A percentile compares a stretch with the other conserved stretches of the same genome.
Conservation (phyloP, 257 asterid genomes). For the Phtheirospermum japonicum region DNA sequence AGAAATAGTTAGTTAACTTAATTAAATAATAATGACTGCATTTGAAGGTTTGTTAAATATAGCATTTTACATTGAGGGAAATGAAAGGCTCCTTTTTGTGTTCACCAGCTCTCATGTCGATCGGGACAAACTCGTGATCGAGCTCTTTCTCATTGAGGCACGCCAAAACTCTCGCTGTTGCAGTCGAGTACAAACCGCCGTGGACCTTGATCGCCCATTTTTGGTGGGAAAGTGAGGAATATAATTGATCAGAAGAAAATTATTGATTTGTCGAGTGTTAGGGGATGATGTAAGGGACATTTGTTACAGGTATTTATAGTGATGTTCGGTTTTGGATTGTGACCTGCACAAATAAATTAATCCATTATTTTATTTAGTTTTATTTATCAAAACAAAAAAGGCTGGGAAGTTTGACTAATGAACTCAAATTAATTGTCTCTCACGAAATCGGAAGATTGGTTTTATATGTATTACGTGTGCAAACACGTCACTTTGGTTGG, state of each 20-base stretch:
- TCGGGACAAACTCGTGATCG: slow-evolving; percentile 38
- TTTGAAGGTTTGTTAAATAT: too few species aligned
- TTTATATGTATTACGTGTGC: too few species aligned
- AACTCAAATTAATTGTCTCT: too few species aligned
- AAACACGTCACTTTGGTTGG: too few species aligned
- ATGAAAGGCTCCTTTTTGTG: slow-evolving; percentile 56
- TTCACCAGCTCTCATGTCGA: slow-evolving; percentile 39
- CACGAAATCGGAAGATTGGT: too few species aligned
- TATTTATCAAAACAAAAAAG: too few species aligned
- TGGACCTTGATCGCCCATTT: slow-evolving; percentile 56
- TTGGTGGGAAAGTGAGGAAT: neutral
- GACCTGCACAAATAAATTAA: too few species aligned
- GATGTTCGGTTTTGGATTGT: neutral
- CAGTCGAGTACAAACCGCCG: slow-evolving; percentile 37
- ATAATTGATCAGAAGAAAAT: neutral
- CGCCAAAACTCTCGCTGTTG: slow-evolving; percentile 41
- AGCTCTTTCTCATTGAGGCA: slow-evolving; percentile 47
- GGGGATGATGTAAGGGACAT: neutral
- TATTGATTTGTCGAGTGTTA: neutral
- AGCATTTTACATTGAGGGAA: slow-evolving; percentile 49
- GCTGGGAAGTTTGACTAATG: too few species aligned
- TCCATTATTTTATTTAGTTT: too few species aligned
- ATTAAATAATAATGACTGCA: too few species aligned
- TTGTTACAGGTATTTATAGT: neutral
- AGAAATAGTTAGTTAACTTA: neutral